A percentile compares a stretch with the other conserved stretches of the same genome.
Conservation (phyloP, 2,329 filamentous ascomycete genomes). For the Tolypocladium guangdongense region DNA sequence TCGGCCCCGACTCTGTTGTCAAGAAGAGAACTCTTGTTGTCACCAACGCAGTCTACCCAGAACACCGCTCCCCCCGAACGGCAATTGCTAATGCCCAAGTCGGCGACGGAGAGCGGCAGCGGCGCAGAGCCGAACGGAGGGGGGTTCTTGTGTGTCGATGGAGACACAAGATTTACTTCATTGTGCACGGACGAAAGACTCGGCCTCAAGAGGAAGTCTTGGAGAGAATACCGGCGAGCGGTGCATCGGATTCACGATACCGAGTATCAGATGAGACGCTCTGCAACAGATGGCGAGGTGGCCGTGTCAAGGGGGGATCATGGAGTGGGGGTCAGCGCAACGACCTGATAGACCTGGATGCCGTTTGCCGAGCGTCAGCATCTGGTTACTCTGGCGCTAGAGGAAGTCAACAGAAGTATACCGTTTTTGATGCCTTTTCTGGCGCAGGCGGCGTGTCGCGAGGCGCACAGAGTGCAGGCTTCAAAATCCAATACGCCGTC, state of each 20-base stretch:
- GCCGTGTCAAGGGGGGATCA: slow-evolving; percentile 18
- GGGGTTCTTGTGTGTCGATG: slow-evolving; percentile 42
- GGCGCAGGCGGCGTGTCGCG: slow-evolving; percentile 62
- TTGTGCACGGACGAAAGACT: slow-evolving; percentile 8
- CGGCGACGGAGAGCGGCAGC: neutral
- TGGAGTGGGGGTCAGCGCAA: slow-evolving; percentile 6
- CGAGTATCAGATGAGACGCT: slow-evolving; percentile 18
- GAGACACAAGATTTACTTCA: slow-evolving; percentile 23
- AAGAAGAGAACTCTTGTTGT: slow-evolving; percentile 31
- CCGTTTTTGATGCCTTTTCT: slow-evolving; percentile 60
- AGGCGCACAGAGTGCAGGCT: slow-evolving; percentile 47
- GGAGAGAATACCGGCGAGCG: slow-evolving; percentile 17
- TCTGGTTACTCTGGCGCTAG: neutral
- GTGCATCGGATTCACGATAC: slow-evolving; percentile 19
- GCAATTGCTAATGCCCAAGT: neutral
- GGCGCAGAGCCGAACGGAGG: neutral
- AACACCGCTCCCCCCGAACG: slow-evolving; percentile 14
- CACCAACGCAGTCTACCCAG: slow-evolving; percentile 44
- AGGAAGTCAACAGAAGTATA: slow-evolving; percentile 39
- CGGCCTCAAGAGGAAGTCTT: slow-evolving; percentile 25
- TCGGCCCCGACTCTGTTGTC: slow-evolving; percentile 26
- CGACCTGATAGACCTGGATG: neutral
- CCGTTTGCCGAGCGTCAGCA: neutral
- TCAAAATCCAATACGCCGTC: slow-evolving; percentile 50
- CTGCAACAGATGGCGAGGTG: slow-evolving; percentile 21